Conservation (phyloP, 2,329 filamentous ascomycete genomes). For the Calonectria pauciramosa region DNA sequence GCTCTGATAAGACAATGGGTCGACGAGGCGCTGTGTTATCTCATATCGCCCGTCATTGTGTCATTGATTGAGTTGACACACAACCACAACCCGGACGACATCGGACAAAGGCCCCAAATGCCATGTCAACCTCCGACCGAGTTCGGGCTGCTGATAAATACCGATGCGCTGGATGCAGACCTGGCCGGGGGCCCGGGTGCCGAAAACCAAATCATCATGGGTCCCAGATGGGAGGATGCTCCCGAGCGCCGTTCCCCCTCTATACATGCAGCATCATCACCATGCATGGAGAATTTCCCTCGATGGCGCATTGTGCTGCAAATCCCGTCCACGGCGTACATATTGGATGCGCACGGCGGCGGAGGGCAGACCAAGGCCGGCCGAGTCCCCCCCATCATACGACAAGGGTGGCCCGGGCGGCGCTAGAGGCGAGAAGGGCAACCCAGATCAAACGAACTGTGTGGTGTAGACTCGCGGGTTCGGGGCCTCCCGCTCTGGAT, state of each 20-base stretch:
- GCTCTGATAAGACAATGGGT: constrained; percentile 36
- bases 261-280: background rate
- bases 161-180: constrained; percentile 7
- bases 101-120: background rate
- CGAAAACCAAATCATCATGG: background rate
- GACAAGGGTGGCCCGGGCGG: constrained; percentile 17
- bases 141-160: background rate
- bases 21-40: background rate
- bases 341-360: background rate
- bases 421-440: background rate
- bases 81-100: background rate
- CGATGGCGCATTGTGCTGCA: constrained; percentile 9
- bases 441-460: constrained; percentile 5
- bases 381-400: constrained; percentile 18
- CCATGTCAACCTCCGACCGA: background rate
- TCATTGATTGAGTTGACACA: constrained; percentile 15
- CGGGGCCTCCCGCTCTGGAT: constrained; percentile 22
- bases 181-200: background rate
- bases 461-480: constrained; percentile 16
- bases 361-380: background rate
- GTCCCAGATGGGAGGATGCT: background rate
- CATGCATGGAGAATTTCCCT: background rate
- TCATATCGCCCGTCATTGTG: constrained; percentile 9
- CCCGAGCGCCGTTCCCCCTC: constrained; percentile 3
- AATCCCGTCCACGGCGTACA: constrained; percentile 4